Evolutionary conservation across 2,329 filamentous ascomycete species (phyloP).

Genomic region (Nemania abortiva): DNA sequence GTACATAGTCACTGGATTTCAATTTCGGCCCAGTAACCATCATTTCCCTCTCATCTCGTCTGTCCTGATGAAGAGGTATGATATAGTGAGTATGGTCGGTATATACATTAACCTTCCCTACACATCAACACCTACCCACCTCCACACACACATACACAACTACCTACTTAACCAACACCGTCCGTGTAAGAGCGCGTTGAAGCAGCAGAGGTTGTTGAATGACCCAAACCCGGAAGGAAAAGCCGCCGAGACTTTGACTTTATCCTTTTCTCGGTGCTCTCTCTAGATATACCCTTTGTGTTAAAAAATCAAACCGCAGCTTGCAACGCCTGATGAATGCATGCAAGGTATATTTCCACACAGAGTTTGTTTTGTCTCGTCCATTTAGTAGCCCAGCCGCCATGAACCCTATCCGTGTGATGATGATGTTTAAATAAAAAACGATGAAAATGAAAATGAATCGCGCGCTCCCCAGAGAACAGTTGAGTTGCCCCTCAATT

Average conservation of each 20-base stretch:
- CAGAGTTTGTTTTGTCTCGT: constrained; percentile 13
- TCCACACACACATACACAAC: too few relatives aligned
- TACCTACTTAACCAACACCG: background rate
- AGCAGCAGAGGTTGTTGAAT: constrained; percentile 53
- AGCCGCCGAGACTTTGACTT: constrained; percentile 44
- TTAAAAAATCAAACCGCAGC: constrained; percentile 34
- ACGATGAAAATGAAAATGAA: constrained; percentile 36
- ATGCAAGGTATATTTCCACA: constrained; percentile 37
- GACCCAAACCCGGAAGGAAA: constrained; percentile 44
- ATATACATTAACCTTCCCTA: constrained; percentile 34
- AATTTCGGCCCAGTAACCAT: too few relatives aligned
- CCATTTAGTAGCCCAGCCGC: constrained; percentile 23
- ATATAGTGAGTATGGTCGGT: constrained; percentile 6
- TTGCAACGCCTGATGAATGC: constrained; percentile 54
- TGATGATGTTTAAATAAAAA: background rate
- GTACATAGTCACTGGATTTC: too few relatives aligned
- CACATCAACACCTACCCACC: background rate
- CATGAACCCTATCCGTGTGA: constrained; percentile 30
- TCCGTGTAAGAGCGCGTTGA: constrained; percentile 54
- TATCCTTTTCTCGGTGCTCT: constrained; percentile 46
- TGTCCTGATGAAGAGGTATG: background rate
- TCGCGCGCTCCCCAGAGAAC: constrained; percentile 47
- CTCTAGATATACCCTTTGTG: constrained; percentile 31
- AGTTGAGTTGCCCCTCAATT: constrained; percentile 51
- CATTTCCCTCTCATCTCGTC: background rate